Base-by-base conservation (phyloP, 208 protist species). In the Leishmania gerbilli region DNA sequence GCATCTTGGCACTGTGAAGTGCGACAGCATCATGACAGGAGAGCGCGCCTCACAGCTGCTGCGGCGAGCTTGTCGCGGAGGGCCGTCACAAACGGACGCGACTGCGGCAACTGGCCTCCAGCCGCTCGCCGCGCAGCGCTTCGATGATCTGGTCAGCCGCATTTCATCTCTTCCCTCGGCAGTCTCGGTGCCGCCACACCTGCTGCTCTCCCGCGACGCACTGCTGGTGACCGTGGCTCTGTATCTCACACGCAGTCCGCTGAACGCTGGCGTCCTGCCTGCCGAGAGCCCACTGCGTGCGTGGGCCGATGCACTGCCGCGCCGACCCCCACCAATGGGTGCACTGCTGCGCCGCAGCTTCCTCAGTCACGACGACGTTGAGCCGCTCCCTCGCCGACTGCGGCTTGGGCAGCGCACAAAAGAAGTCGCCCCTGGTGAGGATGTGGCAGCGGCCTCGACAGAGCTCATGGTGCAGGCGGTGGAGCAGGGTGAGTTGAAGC, bases 381-480 rank as follows among this genome's bases (percentile, higher is more conserved):
- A 75, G 27, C 87, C 91, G 3, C 86, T 95, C 42, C 86, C 93
- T 82, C 89, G 89, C 21, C 87, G 82, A 15, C 77, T 96, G 15
- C 86, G 86, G 5, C 75, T 95, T 40, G 88, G 89, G 9, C 49
- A 78, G 1, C 74, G 84, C 45, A 90, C 89, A 13, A 60, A 58
- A 42, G 79, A 82, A 8, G 75, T 93, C 37, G 58, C 55, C 0
- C 53, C 67, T 17, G 83, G 81, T n/a, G 80, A 86, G 67, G 84
- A 72, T 45, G 69, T 82, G 24, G 31, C 77, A 2, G 64, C 56
- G 5, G 81, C 71, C 4, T 72, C 82, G 27, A 91, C 84, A 4
- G 91, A 90, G 68, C 78, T 93, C 53, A 88, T 95, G 81, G 83
- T 94, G 69, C 83, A 88, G 49, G 89, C 90, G 1, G 88, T 90